Evolutionary conservation across 1,284 basidiomycete species (phyloP).

Genomic region (Ceratobasidium sp.): DNA sequence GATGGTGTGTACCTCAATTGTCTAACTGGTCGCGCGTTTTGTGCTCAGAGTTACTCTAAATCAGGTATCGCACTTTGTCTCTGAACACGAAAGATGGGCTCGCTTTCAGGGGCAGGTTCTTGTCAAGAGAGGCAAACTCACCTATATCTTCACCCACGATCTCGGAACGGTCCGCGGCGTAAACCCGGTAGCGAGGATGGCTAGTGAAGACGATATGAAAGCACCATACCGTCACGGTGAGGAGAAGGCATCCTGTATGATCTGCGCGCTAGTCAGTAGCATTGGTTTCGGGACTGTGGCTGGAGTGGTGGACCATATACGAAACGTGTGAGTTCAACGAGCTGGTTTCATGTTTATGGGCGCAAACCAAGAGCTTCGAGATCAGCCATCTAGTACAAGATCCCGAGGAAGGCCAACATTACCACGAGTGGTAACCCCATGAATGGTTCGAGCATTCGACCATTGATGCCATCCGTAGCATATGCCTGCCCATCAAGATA

Average conservation of each 20-base stretch:
- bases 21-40: too few species aligned
- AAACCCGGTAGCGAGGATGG: slow-evolving; percentile 3
- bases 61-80: background rate
- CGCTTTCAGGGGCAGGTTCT: background rate
- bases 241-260: background rate
- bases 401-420: too few species aligned
- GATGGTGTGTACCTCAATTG: background rate
- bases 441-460: too few species aligned
- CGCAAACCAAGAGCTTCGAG: too few species aligned
- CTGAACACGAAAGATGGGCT: background rate
- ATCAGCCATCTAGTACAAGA: too few species aligned
- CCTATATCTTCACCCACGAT: slow-evolving; percentile 12
- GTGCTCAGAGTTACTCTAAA: too few species aligned
- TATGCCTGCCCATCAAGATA: too few species aligned
- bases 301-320: background rate
- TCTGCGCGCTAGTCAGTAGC: background rate
- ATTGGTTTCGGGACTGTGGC: background rate
- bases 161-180: background rate
- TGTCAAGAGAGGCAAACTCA: background rate
- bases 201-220: background rate
- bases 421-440: too few species aligned
- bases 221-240: background rate
- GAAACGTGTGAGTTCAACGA: background rate
- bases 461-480: too few species aligned
- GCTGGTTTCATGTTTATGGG: too few species aligned